Percentiles rank a stretch among this genome's conserved stretches.
Conservation (phyloP, 2,329 filamentous ascomycete genomes). For the Huntiella savannae region DNA sequence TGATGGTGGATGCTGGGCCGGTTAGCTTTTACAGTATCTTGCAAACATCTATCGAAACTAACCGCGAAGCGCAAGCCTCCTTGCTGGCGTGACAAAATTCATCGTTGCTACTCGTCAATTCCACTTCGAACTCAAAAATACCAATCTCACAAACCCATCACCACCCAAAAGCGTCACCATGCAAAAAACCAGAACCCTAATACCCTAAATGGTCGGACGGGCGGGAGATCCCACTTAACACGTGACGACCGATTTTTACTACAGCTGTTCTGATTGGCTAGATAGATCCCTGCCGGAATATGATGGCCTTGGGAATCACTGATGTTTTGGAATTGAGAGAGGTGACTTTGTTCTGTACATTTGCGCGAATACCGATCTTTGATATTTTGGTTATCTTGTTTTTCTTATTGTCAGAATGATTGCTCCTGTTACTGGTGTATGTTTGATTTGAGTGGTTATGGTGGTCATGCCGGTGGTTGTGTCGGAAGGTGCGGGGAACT, state of each 20-base stretch:
- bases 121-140: too few relatives aligned
- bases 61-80: conserved; percentile 13
- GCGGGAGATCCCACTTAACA: neutral
- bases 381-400: neutral
- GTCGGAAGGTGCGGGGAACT: too few relatives aligned
- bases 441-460: conserved; percentile 16
- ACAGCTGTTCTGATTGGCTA: neutral
- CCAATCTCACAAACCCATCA: too few relatives aligned
- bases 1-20: conserved; percentile 13
- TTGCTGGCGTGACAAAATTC: conserved; percentile 13
- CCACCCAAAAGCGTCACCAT: neutral
- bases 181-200: neutral
- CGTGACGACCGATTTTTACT: neutral
- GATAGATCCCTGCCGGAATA: too few relatives aligned
- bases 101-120: conserved; percentile 6
- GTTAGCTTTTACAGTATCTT: too few relatives aligned
- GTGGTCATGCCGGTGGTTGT: too few relatives aligned
- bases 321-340: neutral
- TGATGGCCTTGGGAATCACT: too few relatives aligned
- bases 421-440: conserved; percentile 38
- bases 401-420: conserved; percentile 8
- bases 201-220: neutral
- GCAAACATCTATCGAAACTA: neutral
- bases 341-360: too few relatives aligned
- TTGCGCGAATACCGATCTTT: too few relatives aligned